A percentile compares a stretch with the other conserved stretches of the same genome.
Conservation (phyloP, 2,329 filamentous ascomycete genomes). For the Microdochium bolleyi region DNA sequence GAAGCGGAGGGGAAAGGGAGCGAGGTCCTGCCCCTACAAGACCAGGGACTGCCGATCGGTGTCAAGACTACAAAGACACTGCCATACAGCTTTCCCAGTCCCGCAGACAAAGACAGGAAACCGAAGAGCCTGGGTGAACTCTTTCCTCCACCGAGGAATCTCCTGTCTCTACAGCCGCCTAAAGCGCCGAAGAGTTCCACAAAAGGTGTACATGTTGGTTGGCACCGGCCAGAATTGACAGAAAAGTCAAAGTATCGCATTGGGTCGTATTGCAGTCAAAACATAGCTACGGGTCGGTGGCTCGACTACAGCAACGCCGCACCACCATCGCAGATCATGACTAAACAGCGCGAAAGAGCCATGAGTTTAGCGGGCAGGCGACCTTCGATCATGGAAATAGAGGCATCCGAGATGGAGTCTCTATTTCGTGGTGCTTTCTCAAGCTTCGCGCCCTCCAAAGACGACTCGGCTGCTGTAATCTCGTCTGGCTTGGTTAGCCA, state of each 20-base stretch:
- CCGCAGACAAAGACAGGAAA: constrained; percentile 40
- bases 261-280: constrained; percentile 59
- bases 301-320: constrained; percentile 61
- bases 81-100: constrained; percentile 27
- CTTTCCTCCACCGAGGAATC: constrained; percentile 59
- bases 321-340: constrained; percentile 43
- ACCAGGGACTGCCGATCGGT: constrained; percentile 64
- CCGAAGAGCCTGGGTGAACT: constrained; percentile 63
- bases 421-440: constrained; percentile 73
- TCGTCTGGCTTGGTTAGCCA: constrained; percentile 59
- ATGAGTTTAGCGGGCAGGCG: constrained; percentile 57
- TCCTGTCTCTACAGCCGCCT: constrained; percentile 61
- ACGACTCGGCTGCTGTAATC: constrained; percentile 64
- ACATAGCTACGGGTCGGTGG: constrained; percentile 60
- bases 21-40: constrained; percentile 41
- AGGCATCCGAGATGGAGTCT: constrained; percentile 62
- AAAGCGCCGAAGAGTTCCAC: constrained; percentile 63
- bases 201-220: constrained; percentile 49
- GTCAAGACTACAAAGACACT: constrained; percentile 62
- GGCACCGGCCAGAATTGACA: constrained; percentile 44
- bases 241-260: constrained; percentile 46
- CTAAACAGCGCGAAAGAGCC: constrained; percentile 64
- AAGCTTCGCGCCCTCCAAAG: constrained; percentile 69
- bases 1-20: constrained; percentile 15
- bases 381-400: constrained; percentile 44